Base-by-base conservation (phyloP, 441 rosid species). In the Bocquillonia castaneifolia region DNA sequence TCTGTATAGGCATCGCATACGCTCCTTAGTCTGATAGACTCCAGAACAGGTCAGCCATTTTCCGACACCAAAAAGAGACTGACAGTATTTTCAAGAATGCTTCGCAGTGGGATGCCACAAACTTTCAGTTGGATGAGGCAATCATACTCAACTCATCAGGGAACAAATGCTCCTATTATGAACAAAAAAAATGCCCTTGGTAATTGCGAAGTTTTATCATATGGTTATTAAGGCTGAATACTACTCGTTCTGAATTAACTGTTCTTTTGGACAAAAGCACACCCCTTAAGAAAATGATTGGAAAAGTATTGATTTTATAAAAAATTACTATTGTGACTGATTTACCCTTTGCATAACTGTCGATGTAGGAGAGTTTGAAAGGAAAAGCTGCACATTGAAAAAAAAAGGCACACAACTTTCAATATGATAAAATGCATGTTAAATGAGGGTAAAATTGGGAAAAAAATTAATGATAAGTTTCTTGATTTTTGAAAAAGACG, bases 1-100 rank as follows among this genome's bases (percentile, higher is more conserved):
- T 79, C 58, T 68, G 39, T 80, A 75, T 77, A 94, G 99, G 97
- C 88, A 29, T 90, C 99, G 64, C 99, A 94, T 77, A 92, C 99
- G 52, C 89, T 94, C 78, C 99, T 94, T 61, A 87, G 91, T 82
- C 82, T 94, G 88, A 81, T 92, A 63, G 94, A 92, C 82, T 77
- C 93, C 23, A 79, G 69, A 87, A 85, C 90, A 44, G 81, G 88
- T 48, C 93, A 81, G 82, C 91, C 96, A 66, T 77, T 86, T 73
- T 67, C 84, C 57, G 90, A 84, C 45, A 76, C 89, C 68, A 82
- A 44, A 54, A 81, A 77, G 78, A 85, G 99, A 80, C 81, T 92
- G 52, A 68, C 81, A 56, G 73, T 83, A 52, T 85, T 92, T 71
- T 72, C 94, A 55, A 86, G 82, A 82, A 92, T 92, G 97, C 93